Evolutionary conservation across 768 basidiomycete genomes (phyloP).

Genomic region (Boletales sp.): DNA sequence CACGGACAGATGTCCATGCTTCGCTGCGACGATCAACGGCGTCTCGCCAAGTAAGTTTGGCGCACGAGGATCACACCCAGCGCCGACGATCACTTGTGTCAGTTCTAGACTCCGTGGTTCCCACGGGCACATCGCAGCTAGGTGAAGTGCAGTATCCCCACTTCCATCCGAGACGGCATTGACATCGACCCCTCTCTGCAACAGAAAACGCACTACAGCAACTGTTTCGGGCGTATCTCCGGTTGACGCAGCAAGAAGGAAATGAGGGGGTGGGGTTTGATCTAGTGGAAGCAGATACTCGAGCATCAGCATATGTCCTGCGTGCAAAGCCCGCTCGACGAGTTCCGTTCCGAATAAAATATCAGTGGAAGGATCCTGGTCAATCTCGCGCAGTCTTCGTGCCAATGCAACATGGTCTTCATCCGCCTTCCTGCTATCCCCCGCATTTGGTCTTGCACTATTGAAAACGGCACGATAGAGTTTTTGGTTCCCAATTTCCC

Average conservation of each 20-base stretch:
- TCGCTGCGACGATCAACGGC: not conserved
- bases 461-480: not conserved
- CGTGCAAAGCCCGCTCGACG: not conserved
- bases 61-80: not conserved
- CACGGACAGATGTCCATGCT: not conserved
- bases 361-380: not conserved
- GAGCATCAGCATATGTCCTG: not conserved
- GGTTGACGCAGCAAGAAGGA: not conserved
- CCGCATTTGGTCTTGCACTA: constrained; percentile 1
- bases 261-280: not conserved
- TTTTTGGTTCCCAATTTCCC: not conserved
- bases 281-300: not conserved
- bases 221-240: not conserved
- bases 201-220: constrained; percentile 1
- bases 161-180: not conserved
- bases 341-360: not conserved
- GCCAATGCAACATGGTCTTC: not conserved
- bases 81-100: not conserved
- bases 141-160: not conserved
- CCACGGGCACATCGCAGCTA: not conserved
- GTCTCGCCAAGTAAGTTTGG: not conserved
- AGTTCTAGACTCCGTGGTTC: constrained; percentile 1
- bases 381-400: not conserved
- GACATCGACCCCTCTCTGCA: constrained; percentile 1
- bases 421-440: not conserved